Conservation (phyloP, 2,329 filamentous ascomycete species). For the Bipolaris gigantea region DNA sequence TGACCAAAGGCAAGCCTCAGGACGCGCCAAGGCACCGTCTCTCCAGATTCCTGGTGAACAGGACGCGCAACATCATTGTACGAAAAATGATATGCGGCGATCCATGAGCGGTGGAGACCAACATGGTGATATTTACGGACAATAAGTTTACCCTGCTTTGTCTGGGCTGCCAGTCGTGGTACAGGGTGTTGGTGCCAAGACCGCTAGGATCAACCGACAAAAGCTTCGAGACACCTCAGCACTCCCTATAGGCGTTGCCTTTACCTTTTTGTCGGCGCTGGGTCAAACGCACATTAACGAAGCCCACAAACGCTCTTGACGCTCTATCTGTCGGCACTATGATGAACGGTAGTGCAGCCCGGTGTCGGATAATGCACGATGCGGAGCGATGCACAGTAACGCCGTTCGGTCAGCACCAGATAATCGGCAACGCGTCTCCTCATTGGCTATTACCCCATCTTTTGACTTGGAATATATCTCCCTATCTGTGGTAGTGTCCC, state of each 20-base stretch:
- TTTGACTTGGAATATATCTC: conserved; percentile 2
- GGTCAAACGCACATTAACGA: conserved; percentile 1
- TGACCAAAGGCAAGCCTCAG: neutral
- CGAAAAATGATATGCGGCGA: neutral
- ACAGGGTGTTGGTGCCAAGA: neutral
- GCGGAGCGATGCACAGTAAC: conserved; percentile 5
- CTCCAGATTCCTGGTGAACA: neutral
- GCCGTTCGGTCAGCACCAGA: conserved; percentile 7
- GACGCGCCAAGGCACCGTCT: neutral
- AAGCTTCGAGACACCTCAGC: conserved; percentile 3
- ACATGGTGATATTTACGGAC: neutral
- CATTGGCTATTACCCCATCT: conserved; percentile 19
- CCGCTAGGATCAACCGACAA: neutral
- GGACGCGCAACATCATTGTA: neutral
- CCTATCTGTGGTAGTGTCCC: conserved; percentile 14
- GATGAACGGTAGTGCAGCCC: neutral
- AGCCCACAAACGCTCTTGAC: conserved; percentile 4
- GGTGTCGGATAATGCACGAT: neutral
- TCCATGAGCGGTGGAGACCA: neutral
- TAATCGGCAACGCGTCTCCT: neutral
- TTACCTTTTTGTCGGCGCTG: neutral
- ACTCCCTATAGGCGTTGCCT: neutral
- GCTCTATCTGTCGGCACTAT: neutral
- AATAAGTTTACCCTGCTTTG: neutral
- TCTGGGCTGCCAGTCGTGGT: neutral